Conservation (phyloP, 257 asterid species). For the Plantago elongata region DNA sequence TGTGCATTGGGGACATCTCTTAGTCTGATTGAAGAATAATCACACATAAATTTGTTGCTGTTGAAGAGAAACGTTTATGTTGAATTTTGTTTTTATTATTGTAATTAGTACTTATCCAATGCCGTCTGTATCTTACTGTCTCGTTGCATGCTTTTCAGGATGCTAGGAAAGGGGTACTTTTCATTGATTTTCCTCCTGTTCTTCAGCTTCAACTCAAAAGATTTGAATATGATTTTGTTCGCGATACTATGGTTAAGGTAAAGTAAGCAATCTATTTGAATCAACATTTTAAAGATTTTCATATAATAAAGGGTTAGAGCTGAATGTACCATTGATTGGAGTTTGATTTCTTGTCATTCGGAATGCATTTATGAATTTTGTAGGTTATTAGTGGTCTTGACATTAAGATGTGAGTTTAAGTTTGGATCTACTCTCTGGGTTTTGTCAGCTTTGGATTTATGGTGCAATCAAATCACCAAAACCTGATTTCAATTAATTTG, state of each 20-base stretch:
- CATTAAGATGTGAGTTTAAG: too few species aligned
- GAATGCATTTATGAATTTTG: too few species aligned
- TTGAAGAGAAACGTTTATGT: neutral
- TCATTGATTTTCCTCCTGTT: constrained; percentile 80
- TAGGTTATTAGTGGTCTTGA: too few species aligned
- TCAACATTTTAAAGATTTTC: neutral
- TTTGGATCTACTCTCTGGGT: too few species aligned
- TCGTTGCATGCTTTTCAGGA: constrained; percentile 42
- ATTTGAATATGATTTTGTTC: constrained; percentile 71
- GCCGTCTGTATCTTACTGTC: too few species aligned
- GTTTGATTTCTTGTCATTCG: too few species aligned
- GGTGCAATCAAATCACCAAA: too few species aligned
- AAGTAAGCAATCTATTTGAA: constrained; percentile 29
- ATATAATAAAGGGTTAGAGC: too few species aligned
- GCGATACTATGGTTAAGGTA: constrained; percentile 85
- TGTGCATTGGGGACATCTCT: too few species aligned
- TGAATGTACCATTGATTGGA: too few species aligned
- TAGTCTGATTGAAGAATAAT: neutral
- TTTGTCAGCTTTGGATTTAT: too few species aligned
- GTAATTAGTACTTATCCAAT: neutral
- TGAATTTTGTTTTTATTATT: constrained; percentile 4
- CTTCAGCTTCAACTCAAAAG: constrained; percentile 81
- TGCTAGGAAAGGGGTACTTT: constrained; percentile 78
- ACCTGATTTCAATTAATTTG: too few species aligned
- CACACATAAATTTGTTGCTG: neutral